These are phyloP conservation scores for Hypoxylon sp. DNA, from an alignment of 2,329 filamentous ascomycete genomes.

Conservation along the genomic window DNA sequence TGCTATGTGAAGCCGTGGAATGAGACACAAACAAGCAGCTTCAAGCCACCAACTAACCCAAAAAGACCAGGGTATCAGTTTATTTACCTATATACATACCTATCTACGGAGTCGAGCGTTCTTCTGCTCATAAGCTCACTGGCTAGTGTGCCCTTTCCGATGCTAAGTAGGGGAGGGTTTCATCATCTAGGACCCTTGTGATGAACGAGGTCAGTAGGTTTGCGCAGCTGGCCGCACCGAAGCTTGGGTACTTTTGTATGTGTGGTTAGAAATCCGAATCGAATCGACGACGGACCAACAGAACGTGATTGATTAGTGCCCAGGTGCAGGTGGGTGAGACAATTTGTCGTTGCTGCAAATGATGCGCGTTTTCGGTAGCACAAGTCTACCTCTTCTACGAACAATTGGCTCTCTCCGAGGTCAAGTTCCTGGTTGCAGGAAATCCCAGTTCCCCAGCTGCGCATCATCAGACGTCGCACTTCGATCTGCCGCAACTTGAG, in stretches of 20 bases:
- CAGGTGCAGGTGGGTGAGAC: conserved; percentile 48
- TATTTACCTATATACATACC: background rate
- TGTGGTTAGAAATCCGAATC: conserved; percentile 46
- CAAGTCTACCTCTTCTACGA: conserved; percentile 33
- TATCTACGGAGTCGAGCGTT: conserved; percentile 14
- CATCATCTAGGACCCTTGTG: conserved; percentile 9
- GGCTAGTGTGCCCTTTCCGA: conserved; percentile 7
- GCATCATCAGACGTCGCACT: conserved; percentile 46
- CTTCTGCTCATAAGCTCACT: conserved; percentile 12
- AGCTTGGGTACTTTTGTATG: conserved; percentile 34
- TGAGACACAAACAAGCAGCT: conserved; percentile 33
- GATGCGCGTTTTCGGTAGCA: conserved; percentile 45
- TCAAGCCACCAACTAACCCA: conserved; percentile 24
- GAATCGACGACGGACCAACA: conserved; percentile 44
- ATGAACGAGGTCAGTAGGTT: conserved; percentile 24
- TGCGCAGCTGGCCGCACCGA: conserved; percentile 35
- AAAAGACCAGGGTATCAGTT: conserved; percentile 1
- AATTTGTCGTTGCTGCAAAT: conserved; percentile 45
- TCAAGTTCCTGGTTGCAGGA: conserved; percentile 43
- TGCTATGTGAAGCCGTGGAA: conserved; percentile 37
- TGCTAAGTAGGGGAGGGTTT: background rate
- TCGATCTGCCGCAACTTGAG: conserved; percentile 46
- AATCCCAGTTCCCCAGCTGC: conserved; percentile 38
- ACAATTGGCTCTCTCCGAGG: conserved; percentile 42
- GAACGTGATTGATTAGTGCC: conserved; percentile 46